These are phyloP conservation scores for Hypoxylon fuscum DNA, from an alignment of 495 filamentous ascomycete genomes.

Conservation along the genomic window DNA sequence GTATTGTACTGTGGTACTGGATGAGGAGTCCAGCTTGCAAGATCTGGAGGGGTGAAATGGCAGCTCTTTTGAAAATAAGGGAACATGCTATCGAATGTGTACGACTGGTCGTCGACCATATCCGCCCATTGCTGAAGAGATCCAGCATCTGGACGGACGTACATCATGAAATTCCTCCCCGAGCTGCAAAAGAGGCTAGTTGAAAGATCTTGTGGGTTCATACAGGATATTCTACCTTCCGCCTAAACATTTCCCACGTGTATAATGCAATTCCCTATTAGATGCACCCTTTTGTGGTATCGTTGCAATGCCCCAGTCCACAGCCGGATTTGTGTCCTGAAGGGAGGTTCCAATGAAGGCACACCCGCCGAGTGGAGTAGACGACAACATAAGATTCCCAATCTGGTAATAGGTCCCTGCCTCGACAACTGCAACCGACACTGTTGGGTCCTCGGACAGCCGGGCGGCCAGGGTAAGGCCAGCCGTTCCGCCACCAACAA, in stretches of 20 bases:
- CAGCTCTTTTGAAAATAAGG: constrained; percentile 63
- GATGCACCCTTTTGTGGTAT: constrained; percentile 45
- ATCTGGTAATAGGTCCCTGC: constrained; percentile 64
- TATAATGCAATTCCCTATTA: constrained; percentile 45
- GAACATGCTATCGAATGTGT: constrained; percentile 59
- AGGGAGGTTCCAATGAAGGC: neutral
- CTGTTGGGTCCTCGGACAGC: constrained; percentile 22
- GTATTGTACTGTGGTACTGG: neutral
- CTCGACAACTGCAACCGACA: constrained; percentile 56
- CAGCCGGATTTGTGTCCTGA: neutral
- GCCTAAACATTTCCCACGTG: constrained; percentile 53
- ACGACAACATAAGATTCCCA: constrained; percentile 44
- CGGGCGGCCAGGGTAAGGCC: constrained; percentile 54
- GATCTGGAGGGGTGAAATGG: constrained; percentile 59
- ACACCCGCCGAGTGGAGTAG: neutral
- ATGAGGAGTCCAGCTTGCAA: neutral
- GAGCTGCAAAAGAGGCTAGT: constrained; percentile 24
- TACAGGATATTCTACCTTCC: constrained; percentile 30
- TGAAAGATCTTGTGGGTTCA: neutral
- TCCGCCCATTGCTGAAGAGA: constrained; percentile 65
- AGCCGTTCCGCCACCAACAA: constrained; percentile 52
- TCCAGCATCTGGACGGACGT: constrained; percentile 39
- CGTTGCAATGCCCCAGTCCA: constrained; percentile 61
- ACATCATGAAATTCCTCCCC: constrained; percentile 61
- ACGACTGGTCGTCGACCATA: constrained; percentile 61